Percentiles rank a stretch among this genome's conserved stretches.
Evolutionary conservation across 169 alveolate species (phyloP).

Genomic region (Theileria orientalis): DNA sequence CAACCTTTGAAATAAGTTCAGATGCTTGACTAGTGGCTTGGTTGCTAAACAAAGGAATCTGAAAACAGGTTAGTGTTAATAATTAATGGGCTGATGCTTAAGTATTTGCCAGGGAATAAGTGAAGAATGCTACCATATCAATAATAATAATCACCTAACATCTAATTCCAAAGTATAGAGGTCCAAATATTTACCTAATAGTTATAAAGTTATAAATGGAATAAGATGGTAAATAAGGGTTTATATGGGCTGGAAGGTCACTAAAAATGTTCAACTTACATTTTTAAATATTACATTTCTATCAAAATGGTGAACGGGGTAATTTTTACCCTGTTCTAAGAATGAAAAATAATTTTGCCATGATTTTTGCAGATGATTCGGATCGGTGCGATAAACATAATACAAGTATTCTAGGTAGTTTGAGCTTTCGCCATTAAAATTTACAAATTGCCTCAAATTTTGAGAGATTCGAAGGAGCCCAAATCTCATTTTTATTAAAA

Average conservation of each 20-base stretch:
- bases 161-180: neutral
- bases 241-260: too few species aligned
- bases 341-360: constrained; percentile 13
- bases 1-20: neutral
- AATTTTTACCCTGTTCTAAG: constrained; percentile 6
- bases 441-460: neutral
- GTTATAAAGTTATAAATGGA: too few species aligned
- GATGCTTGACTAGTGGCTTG: neutral
- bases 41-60: neutral
- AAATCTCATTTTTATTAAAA: neutral
- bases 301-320: neutral
- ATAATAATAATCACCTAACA: neutral
- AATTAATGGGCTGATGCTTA: neutral
- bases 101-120: neutral
- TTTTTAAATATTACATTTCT: neutral
- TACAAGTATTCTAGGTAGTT: constrained; percentile 12
- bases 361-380: constrained; percentile 7
- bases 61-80: neutral
- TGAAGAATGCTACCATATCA: too few species aligned
- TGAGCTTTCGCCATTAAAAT: constrained; percentile 17
- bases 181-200: neutral
- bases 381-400: constrained; percentile 6
- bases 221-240: too few species aligned
- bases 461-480: constrained; percentile 11
- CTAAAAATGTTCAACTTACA: constrained; percentile 1